Evolutionary conservation across 371 early-diverging fungal genomes (phyloP).

Genomic region (Parasitella parasitica): DNA sequence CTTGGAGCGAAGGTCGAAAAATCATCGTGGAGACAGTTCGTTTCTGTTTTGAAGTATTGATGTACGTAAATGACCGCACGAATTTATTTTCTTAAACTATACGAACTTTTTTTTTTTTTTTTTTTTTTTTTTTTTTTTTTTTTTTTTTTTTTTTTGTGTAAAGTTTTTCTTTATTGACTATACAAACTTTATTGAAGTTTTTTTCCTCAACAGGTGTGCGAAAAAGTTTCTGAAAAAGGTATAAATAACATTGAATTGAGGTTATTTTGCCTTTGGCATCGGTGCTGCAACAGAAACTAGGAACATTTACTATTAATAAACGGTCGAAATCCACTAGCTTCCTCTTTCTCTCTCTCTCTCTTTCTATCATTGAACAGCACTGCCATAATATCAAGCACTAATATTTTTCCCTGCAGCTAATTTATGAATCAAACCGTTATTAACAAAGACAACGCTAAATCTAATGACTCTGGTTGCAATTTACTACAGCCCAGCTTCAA

Average conservation of each 20-base stretch:
- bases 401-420: neutral
- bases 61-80: no score
- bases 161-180: no score
- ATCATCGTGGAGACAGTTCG: no score
- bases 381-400: no score
- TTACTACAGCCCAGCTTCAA: conserved; percentile 11
- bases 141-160: no score
- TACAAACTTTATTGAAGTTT: no score
- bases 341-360: conserved; percentile 4
- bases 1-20: no score
- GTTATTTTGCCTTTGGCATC: conserved; percentile 18
- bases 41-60: no score
- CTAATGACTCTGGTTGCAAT: conserved; percentile 26
- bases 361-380: neutral
- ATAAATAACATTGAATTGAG: conserved; percentile 2
- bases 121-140: no score
- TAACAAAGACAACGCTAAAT: conserved; percentile 1
- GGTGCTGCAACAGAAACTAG: neutral
- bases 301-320: neutral
- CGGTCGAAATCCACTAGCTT: neutral
- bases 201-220: neutral
- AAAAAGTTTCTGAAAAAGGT: conserved; percentile 3
- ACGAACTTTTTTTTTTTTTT: no score
- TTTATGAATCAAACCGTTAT: conserved; percentile 16
- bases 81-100: no score